phyloP scores from a whole-genome alignment of 2,329 filamentous ascomycete genomes.

The Fusarium sp. region DNA sequence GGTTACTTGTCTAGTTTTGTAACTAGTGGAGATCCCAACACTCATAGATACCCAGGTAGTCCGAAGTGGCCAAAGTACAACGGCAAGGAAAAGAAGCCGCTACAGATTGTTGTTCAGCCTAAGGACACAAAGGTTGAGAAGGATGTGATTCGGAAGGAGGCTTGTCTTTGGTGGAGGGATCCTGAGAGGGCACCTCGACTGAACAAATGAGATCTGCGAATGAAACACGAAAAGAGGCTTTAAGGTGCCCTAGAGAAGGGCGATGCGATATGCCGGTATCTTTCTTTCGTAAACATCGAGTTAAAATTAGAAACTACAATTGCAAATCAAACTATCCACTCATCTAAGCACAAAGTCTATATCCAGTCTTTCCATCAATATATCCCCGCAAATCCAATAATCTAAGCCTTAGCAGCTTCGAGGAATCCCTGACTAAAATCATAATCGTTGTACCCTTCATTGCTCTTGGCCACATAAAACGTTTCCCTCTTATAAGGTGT shows the following conservation, averaged over 20 bases:
- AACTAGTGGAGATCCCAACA: constrained; percentile 53
- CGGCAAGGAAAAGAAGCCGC: constrained; percentile 8
- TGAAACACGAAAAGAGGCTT: no score
- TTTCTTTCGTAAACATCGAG: not conserved
- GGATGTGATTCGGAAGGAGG: constrained; percentile 52
- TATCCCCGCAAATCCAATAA: no score
- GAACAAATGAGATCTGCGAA: constrained; percentile 50
- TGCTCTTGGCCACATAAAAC: constrained; percentile 55
- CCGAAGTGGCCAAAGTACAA: constrained; percentile 39
- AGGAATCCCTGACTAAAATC: constrained; percentile 46
- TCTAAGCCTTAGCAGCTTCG: not conserved
- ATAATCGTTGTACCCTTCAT: constrained; percentile 51
- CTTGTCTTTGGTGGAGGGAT: constrained; percentile 55
- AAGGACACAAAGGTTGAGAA: constrained; percentile 51
- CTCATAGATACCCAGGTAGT: constrained; percentile 37
- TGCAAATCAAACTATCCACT: not conserved
- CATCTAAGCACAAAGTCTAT: not conserved
- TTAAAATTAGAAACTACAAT: not conserved
- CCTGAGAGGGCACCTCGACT: constrained; percentile 51
- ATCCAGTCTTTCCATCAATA: no score
- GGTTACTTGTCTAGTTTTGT: constrained; percentile 57
- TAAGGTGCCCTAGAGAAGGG: no score
- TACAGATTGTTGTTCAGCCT: constrained; percentile 53
- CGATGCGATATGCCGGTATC: no score
- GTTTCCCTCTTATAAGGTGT: constrained; percentile 55